A percentile compares a stretch with the other conserved stretches of the same genome.
phyloP scores from a whole-genome alignment of 2,329 filamentous ascomycete species.

The Botrytis porri region DNA sequence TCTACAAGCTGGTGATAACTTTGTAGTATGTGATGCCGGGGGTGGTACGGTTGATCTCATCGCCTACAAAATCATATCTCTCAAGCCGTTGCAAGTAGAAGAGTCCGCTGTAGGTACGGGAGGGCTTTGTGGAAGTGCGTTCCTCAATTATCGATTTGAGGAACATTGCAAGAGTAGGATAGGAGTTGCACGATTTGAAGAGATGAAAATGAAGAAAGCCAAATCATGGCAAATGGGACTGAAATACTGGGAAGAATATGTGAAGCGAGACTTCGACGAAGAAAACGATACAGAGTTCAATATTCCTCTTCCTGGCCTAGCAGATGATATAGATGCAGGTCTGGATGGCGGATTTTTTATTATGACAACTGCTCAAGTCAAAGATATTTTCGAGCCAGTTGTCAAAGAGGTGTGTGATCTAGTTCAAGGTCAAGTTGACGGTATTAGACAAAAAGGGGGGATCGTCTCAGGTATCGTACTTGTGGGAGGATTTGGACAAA shows the following conservation, averaged over 20 bases:
- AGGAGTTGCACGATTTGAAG: constrained; percentile 63
- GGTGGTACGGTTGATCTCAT: constrained; percentile 70
- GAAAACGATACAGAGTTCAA: constrained; percentile 76
- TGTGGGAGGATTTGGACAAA: constrained; percentile 79
- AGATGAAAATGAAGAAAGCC: constrained; percentile 73
- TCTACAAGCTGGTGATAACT: constrained; percentile 62
- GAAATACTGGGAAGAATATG: constrained; percentile 79
- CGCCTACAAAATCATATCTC: constrained; percentile 74
- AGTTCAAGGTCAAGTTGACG: constrained; percentile 64
- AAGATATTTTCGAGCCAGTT: constrained; percentile 73
- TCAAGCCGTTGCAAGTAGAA: constrained; percentile 69
- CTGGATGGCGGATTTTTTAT: constrained; percentile 74
- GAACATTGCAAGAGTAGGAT: constrained; percentile 69
- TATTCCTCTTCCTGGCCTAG: constrained; percentile 72
- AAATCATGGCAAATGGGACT: constrained; percentile 80
- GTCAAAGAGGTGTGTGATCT: constrained; percentile 67
- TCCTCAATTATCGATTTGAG: constrained; percentile 78
- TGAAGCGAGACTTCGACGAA: constrained; percentile 80
- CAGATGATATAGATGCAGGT: constrained; percentile 72
- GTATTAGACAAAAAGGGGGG: constrained; percentile 58
- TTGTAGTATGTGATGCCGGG: constrained; percentile 56
- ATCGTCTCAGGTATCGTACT: constrained; percentile 72
- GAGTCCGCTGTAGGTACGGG: constrained; percentile 79
- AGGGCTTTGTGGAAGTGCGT: constrained; percentile 73
- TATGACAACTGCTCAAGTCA: constrained; percentile 66